Evolutionary conservation across 78 protist species (phyloP), one percentile per base, ranked within the genome.

Genomic region (Trichosphaerium sp.): DNA sequence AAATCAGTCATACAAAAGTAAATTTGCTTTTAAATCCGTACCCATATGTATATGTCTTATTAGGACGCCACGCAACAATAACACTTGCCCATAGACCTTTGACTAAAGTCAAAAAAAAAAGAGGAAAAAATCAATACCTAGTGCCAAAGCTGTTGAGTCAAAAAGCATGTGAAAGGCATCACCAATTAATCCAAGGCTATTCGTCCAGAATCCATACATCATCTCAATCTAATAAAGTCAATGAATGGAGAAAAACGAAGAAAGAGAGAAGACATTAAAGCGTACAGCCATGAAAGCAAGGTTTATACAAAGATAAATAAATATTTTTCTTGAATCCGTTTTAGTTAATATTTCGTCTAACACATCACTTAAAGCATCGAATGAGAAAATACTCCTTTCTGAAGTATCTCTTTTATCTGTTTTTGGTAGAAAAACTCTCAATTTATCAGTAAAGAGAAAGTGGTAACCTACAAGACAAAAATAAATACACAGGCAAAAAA

Each of bases 141-240:
- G n/a, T n/a, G n/a, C n/a, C 8, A 95, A 41, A 14, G 97, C 91
- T 5, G 78, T 59, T 23, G 89, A 84, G 63, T 95, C 99, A 21
- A 92, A 83, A 10, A 90, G 65, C 99, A 95, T 95, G 83, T 95
- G 99, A 29, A 87, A 84, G 8, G 95, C 86, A 47, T 47, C 51
- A 0, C 95, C 79, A 34, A 92, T 78, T 8, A 95, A 75, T 23
- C 94, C 92, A 14, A 95, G 71, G 39, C 90, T 78, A 72, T 88
- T 88, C n/a, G 92, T 76, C 80, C 86, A 73, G 15, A 84, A 26
- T 26, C 99, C 99, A 48, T 80, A 89, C 29, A 85, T 37, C 71
- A 93, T 71, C 78, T 95, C 99, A 1, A n/a, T n/a, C n/a, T n/a
- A n/a, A n/a, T n/a, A n/a, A n/a, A n/a, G n/a, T n/a, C n/a, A n/a